phyloP scores from a whole-genome alignment of 257 asterid species.

The Solanum sejunctum region DNA sequence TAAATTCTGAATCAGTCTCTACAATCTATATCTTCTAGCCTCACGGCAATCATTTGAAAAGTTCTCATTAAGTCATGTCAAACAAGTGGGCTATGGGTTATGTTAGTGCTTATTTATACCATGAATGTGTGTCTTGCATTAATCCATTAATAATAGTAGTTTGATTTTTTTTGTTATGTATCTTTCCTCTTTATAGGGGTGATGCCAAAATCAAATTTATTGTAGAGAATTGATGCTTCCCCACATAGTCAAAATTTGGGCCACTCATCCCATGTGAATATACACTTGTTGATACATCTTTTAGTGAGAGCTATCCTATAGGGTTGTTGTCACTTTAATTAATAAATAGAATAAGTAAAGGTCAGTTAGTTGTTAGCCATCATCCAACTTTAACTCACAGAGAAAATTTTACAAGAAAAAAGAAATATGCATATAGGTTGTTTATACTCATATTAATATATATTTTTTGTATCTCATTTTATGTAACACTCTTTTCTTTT shows the following conservation, averaged over 20 bases:
- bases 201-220: neutral
- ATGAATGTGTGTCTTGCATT: neutral
- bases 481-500: too few species aligned
- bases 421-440: too few species aligned
- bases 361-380: conserved; percentile 24
- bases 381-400: neutral
- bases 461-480: too few species aligned
- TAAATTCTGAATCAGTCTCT: neutral
- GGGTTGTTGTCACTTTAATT: conserved; percentile 13
- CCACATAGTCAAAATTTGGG: neutral
- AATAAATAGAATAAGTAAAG: conserved; percentile 2
- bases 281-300: conserved; percentile 10
- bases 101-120: neutral
- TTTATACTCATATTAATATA: too few species aligned
- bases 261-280: conserved; percentile 32
- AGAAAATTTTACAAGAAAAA: neutral
- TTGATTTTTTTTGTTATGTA: neutral
- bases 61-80: neutral
- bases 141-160: neutral
- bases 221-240: neutral
- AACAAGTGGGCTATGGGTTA: neutral
- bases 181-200: neutral
- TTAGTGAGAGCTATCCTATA: neutral
- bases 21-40: neutral
- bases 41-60: neutral